phyloP scores from a whole-genome alignment of 768 basidiomycete species.

The Cystofilobasidium macerans region DNA sequence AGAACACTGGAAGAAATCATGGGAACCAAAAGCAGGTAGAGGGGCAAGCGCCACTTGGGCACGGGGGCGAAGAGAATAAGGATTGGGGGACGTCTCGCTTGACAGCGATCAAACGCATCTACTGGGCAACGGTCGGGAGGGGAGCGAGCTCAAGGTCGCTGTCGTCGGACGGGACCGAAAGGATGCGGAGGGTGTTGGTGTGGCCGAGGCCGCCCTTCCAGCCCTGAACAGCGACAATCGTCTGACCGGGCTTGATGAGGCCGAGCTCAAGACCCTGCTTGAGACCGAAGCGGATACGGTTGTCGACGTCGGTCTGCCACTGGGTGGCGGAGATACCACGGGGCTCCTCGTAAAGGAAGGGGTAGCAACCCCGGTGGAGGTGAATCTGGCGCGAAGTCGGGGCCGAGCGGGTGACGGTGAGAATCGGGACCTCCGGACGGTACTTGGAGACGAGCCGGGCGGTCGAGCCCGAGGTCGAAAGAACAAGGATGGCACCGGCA shows the following conservation, averaged over 20 bases:
- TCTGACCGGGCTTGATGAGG: conserved; percentile 75
- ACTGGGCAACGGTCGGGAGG: conserved; percentile 31
- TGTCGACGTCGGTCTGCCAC: conserved; percentile 84
- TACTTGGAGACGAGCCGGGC: conserved; percentile 94
- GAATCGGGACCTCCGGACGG: conserved; percentile 81
- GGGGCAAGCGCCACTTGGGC: too few relatives aligned
- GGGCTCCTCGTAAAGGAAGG: conserved; percentile 69
- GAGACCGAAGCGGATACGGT: conserved; percentile 56
- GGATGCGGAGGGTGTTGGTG: conserved; percentile 57
- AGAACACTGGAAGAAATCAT: too few relatives aligned
- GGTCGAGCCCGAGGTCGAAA: conserved; percentile 90
- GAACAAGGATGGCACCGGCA: conserved; percentile 86
- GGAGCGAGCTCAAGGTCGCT: conserved; percentile 69
- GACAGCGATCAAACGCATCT: too few relatives aligned
- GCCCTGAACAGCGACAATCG: conserved; percentile 93
- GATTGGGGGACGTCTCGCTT: too few relatives aligned
- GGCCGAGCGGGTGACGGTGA: conserved; percentile 92
- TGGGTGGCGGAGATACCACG: conserved; percentile 68
- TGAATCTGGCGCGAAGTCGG: conserved; percentile 95
- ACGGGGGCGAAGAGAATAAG: too few relatives aligned
- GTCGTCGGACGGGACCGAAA: conserved; percentile 68
- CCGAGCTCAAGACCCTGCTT: conserved; percentile 69
- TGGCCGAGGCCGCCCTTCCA: conserved; percentile 98
- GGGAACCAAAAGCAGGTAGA: too few relatives aligned
- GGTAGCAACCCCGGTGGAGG: conserved; percentile 42